A percentile compares a stretch with the other conserved stretches of the same genome.
phyloP scores from a whole-genome alignment of 1,284 basidiomycete genomes.

The Papiliotrema fonsecae region DNA sequence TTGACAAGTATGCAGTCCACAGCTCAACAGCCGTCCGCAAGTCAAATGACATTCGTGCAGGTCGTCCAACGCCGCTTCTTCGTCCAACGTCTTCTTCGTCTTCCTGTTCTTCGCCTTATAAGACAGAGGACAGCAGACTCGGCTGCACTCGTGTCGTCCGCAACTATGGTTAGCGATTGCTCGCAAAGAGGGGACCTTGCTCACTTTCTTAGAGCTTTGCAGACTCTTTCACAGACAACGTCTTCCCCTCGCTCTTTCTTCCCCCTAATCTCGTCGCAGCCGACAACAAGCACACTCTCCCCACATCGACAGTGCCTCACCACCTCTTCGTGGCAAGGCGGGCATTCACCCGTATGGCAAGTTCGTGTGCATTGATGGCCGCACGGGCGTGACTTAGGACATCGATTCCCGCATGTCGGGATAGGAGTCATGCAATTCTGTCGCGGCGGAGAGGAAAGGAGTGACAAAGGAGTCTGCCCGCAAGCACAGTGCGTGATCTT shows the following conservation, averaged over 20 bases:
- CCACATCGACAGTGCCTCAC: slow-evolving; percentile 76
- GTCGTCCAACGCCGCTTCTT: slow-evolving; percentile 50
- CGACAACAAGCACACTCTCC: slow-evolving; percentile 56
- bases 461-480: slow-evolving; percentile 58
- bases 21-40: slow-evolving; percentile 66
- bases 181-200: neutral
- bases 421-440: slow-evolving; percentile 65
- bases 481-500: slow-evolving; percentile 73
- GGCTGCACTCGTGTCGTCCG: slow-evolving; percentile 73
- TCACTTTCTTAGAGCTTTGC: slow-evolving; percentile 59
- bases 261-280: slow-evolving; percentile 47
- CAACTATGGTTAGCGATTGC: slow-evolving; percentile 49
- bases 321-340: slow-evolving; percentile 65
- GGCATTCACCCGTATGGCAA: slow-evolving; percentile 56
- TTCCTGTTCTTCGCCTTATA: slow-evolving; percentile 60
- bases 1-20: slow-evolving; percentile 70
- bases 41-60: slow-evolving; percentile 73
- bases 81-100: slow-evolving; percentile 46
- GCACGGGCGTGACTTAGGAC: slow-evolving; percentile 64
- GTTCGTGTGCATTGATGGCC: slow-evolving; percentile 63
- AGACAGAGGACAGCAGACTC: slow-evolving; percentile 80
- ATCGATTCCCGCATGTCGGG: slow-evolving; percentile 67
- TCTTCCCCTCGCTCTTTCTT: slow-evolving; percentile 49
- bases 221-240: slow-evolving; percentile 71
- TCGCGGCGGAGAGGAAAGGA: slow-evolving; percentile 51